Evolutionary conservation across 306 rosid genomes (phyloP).

Genomic region (Morella rubra): DNA sequence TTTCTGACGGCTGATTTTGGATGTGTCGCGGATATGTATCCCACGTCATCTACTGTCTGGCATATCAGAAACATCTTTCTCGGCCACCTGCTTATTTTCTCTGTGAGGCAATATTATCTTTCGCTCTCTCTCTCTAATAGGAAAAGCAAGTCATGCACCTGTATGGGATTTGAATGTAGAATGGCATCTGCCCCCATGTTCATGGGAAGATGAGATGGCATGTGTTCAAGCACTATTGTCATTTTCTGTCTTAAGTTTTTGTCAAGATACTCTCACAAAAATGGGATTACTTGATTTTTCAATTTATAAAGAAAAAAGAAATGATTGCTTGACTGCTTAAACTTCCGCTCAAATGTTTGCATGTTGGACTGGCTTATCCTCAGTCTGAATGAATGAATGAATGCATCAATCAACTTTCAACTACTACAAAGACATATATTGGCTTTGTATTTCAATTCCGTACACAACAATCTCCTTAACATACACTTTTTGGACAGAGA

Average conservation of each 20-base stretch:
- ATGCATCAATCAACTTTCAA: not conserved
- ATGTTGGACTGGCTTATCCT: not conserved
- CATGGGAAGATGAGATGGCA: not conserved
- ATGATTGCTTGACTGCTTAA: not conserved
- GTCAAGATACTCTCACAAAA: not conserved
- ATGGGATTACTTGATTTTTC: not conserved
- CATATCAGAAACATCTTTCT: not conserved
- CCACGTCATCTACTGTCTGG: conserved; percentile 1
- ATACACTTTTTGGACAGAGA: not conserved
- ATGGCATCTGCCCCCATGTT: not conserved
- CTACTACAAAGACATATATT: not conserved
- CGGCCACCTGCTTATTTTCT: not conserved
- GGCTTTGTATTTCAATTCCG: not conserved
- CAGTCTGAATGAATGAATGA: not conserved
- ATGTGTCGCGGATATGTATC: not conserved
- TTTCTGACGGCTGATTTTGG: not conserved
- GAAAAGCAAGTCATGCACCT: not conserved
- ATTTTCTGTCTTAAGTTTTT: not conserved
- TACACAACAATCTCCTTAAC: not conserved
- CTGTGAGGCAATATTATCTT: conserved; percentile 12
- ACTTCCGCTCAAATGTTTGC: not conserved
- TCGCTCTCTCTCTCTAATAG: not conserved
- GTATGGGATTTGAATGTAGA: not conserved
- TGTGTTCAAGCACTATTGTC: not conserved
- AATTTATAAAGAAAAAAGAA: not conserved